These are phyloP conservation scores for Diophrys appendiculata DNA, from an alignment of 73 alveolate species.

Conservation along the genomic window DNA sequence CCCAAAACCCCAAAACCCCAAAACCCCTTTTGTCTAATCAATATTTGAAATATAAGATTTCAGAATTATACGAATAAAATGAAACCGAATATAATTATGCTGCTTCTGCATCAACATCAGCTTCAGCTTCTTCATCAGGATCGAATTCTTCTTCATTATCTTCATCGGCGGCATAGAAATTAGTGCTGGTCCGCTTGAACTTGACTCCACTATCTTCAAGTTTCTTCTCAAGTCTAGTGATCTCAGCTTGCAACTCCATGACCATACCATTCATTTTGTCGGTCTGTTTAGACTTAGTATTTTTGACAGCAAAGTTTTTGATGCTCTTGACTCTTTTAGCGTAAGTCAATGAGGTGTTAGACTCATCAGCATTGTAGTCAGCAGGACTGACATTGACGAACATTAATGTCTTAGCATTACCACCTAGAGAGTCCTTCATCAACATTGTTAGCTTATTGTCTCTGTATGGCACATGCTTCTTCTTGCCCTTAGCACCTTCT, in stretches of 20 bases:
- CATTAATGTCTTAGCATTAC: constrained; percentile 95
- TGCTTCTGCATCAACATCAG: too few species aligned
- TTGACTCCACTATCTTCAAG: constrained; percentile 7
- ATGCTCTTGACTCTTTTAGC: constrained; percentile 85
- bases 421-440: constrained; percentile 91
- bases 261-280: constrained; percentile 20
- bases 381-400: constrained; percentile 92
- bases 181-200: constrained; percentile 17
- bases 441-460: constrained; percentile 75
- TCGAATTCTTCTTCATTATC: constrained; percentile 28
- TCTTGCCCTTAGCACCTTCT: too few species aligned
- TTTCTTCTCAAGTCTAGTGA: constrained; percentile 13
- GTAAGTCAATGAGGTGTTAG: constrained; percentile 70
- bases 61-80: too few species aligned
- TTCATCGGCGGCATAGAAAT: constrained; percentile 18
- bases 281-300: constrained; percentile 35
- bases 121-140: constrained; percentile 13
- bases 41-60: too few species aligned
- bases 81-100: too few species aligned
- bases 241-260: constrained; percentile 21
- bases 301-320: constrained; percentile 69
- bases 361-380: constrained; percentile 75
- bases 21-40: too few species aligned
- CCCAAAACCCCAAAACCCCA: too few species aligned
- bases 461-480: constrained; percentile 80